These are phyloP conservation scores for Teratosphaeria epicoccoides DNA, from an alignment of 2,329 filamentous ascomycete genomes.

Conservation along the genomic window DNA sequence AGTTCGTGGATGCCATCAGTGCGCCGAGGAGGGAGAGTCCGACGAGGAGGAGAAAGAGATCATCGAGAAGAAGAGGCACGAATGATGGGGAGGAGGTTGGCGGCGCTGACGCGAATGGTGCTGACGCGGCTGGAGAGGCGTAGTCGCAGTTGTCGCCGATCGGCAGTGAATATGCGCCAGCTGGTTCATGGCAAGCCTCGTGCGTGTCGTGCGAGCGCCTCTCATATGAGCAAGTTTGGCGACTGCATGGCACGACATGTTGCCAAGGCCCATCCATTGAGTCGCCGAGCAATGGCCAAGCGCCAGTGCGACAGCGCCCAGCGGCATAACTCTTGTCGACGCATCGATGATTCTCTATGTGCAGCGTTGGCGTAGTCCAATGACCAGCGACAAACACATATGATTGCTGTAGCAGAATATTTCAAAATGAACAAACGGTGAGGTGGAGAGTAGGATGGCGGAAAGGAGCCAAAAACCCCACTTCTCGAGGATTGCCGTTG, in stretches of 20 bases:
- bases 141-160: background rate
- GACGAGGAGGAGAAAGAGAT: slow-evolving; percentile 29
- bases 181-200: background rate
- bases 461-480: too few species aligned
- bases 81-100: slow-evolving; percentile 1
- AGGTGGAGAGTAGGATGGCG: too few species aligned
- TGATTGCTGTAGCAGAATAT: too few species aligned
- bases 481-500: background rate
- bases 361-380: too few species aligned
- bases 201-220: background rate
- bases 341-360: background rate
- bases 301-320: background rate
- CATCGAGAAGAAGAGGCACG: slow-evolving; percentile 7
- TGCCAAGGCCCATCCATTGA: background rate
- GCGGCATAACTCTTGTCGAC: background rate
- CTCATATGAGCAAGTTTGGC: background rate
- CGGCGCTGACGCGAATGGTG: background rate
- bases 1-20: slow-evolving; percentile 55
- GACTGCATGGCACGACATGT: background rate
- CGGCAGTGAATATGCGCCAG: background rate
- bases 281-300: background rate
- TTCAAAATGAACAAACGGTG: too few species aligned
- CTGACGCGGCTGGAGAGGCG: background rate
- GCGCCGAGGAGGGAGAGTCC: slow-evolving; percentile 34
- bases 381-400: too few species aligned